A percentile compares a stretch with the other conserved stretches of the same genome.
Conservation (phyloP, 768 basidiomycete species). For the Amanita rubescens region DNA sequence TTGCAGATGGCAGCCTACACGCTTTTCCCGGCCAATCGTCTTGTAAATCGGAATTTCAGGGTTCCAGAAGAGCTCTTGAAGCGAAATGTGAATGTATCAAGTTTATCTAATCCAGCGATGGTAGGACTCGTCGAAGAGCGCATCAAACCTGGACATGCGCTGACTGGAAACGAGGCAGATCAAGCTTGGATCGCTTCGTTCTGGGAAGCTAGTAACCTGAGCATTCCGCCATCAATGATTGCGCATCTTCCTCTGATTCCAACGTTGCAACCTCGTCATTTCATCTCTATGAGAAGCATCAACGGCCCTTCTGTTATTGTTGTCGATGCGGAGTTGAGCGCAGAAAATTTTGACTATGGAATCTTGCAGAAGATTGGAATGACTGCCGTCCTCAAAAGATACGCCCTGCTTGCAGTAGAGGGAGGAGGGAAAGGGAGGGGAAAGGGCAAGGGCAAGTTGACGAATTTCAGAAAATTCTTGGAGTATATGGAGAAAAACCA, state of each 20-base stretch:
- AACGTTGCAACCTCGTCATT: not conserved
- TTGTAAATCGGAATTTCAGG: conserved; percentile 23
- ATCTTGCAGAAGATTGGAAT: conserved; percentile 18
- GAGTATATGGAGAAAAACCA: conserved; percentile 11
- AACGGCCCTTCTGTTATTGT: conserved; percentile 19
- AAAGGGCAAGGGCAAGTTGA: too few relatives aligned
- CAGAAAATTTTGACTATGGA: conserved; percentile 11
- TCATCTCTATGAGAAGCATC: conserved; percentile 22
- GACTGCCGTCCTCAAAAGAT: conserved; percentile 15
- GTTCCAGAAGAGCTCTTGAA: conserved; percentile 12
- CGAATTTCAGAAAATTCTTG: conserved; percentile 14
- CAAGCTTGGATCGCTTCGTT: not conserved
- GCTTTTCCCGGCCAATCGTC: conserved; percentile 17
- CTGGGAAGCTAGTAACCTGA: not conserved
- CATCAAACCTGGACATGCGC: conserved; percentile 2
- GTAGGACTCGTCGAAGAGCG: conserved; percentile 11
- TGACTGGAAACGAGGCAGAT: not conserved
- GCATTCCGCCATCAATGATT: too few relatives aligned
- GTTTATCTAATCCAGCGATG: conserved; percentile 13
- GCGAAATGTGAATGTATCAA: conserved; percentile 19
- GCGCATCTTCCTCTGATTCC: not conserved
- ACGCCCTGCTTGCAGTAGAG: conserved; percentile 14
- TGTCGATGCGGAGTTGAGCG: conserved; percentile 4
- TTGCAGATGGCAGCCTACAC: conserved; percentile 9
- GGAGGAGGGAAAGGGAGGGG: conserved; percentile 12